Evolutionary conservation across 768 basidiomycete species (phyloP).

Genomic region (Suillus subluteus): DNA sequence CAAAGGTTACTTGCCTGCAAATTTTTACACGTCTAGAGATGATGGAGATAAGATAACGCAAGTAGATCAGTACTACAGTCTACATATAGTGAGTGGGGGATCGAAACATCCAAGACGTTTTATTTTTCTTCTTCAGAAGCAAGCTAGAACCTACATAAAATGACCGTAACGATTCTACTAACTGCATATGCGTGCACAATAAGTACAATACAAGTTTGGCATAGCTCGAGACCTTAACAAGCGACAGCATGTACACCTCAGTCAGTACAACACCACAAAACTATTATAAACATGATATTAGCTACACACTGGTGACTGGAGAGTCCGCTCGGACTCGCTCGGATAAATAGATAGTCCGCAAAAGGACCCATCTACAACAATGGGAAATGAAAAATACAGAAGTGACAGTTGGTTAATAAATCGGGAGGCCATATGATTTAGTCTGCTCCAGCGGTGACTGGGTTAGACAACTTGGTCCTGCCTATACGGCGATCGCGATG

Average conservation of each 20-base stretch:
- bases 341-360: neutral
- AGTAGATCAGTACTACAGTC: neutral
- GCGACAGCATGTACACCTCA: neutral
- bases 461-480: conserved; percentile 22
- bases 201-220: conserved; percentile 9
- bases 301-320: neutral
- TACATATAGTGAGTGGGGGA: neutral
- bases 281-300: conserved; percentile 3
- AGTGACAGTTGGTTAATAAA: conserved; percentile 5
- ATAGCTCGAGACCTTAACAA: neutral
- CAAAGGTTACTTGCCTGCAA: too few relatives aligned
- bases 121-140: neutral
- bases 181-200: neutral
- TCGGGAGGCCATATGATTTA: neutral
- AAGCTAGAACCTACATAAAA: neutral
- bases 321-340: neutral
- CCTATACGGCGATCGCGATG: conserved; percentile 22
- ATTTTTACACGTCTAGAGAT: neutral
- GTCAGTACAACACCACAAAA: conserved; percentile 3
- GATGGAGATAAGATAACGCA: neutral
- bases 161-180: neutral
- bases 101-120: neutral
- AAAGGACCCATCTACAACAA: neutral
- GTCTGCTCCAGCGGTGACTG: conserved; percentile 17
- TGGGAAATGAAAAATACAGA: conserved; percentile 1